phyloP scores from a whole-genome alignment of 176 grass and related monocot species.

The Musa acuminata region DNA sequence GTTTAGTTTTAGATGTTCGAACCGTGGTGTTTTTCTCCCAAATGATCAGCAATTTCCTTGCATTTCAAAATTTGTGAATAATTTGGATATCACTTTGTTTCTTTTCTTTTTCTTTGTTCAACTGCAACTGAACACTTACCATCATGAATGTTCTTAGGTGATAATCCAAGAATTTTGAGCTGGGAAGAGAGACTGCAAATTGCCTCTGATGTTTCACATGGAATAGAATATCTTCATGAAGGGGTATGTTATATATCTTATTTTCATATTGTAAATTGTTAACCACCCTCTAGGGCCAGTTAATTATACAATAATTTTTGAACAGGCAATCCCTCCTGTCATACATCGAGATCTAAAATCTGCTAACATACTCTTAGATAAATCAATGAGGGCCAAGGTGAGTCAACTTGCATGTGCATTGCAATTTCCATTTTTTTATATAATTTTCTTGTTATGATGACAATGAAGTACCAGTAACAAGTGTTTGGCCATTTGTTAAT shows the following conservation, averaged over 20 bases:
- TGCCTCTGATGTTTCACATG: slow-evolving; percentile 74
- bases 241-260: slow-evolving; percentile 46
- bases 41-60: too few relatives aligned
- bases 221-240: slow-evolving; percentile 98
- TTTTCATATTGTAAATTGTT: slow-evolving; percentile 12
- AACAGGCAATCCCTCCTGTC: slow-evolving; percentile 80
- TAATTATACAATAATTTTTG: slow-evolving; percentile 27
- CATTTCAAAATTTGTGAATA: too few relatives aligned
- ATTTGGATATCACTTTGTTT: too few relatives aligned
- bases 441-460: neutral
- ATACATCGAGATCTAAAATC: slow-evolving; percentile 95
- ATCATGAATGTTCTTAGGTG: slow-evolving; percentile 37
- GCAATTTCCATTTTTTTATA: neutral
- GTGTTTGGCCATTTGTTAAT: neutral
- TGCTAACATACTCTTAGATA: slow-evolving; percentile 92
- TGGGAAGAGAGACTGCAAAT: slow-evolving; percentile 95
- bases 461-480: neutral
- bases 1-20: too few relatives aligned
- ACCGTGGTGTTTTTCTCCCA: too few relatives aligned
- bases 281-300: slow-evolving; percentile 19
- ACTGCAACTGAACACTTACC: neutral
- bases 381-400: slow-evolving; percentile 88
- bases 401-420: slow-evolving; percentile 2
- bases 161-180: slow-evolving; percentile 60
- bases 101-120: neutral